Conservation (phyloP, 2,329 filamentous ascomycete species). For the Fusarium pseudoanthophilum region DNA sequence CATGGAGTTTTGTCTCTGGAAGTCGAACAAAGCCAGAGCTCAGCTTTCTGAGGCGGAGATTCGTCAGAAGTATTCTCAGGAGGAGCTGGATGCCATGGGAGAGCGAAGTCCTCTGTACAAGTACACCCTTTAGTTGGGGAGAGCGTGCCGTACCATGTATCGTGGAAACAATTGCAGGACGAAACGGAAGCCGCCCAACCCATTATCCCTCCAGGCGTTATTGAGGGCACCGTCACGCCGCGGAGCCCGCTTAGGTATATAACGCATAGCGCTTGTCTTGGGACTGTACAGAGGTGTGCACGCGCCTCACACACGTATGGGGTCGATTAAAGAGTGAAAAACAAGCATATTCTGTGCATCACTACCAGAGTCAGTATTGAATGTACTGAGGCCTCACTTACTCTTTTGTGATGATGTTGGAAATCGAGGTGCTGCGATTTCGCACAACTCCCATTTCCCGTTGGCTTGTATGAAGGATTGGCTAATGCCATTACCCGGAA, state of each 20-base stretch:
- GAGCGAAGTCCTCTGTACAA: conserved; percentile 31
- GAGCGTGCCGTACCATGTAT: background rate
- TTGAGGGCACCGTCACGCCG: background rate
- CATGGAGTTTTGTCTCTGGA: conserved; percentile 31
- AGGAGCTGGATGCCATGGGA: conserved; percentile 30
- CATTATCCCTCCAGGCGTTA: background rate
- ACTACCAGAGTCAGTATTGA: rapidly evolving
- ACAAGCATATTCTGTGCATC: background rate
- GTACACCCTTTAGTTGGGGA: conserved; percentile 16
- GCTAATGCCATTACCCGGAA: background rate
- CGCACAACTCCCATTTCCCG: background rate
- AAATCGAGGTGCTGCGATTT: background rate
- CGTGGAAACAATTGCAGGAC: background rate
- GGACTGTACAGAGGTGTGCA: too few species aligned
- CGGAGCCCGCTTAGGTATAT: too few species aligned
- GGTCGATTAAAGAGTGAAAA: background rate
- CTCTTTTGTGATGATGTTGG: background rate
- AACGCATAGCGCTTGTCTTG: background rate
- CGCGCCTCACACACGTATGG: background rate
- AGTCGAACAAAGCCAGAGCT: conserved; percentile 14
- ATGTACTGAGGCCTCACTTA: background rate
- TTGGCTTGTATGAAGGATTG: background rate
- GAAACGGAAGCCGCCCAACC: background rate
- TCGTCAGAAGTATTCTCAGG: conserved; percentile 24
- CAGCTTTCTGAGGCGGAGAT: conserved; percentile 9